Base-by-base conservation (phyloP, 2,329 filamentous ascomycete genomes). In the Fusarium concolor region DNA sequence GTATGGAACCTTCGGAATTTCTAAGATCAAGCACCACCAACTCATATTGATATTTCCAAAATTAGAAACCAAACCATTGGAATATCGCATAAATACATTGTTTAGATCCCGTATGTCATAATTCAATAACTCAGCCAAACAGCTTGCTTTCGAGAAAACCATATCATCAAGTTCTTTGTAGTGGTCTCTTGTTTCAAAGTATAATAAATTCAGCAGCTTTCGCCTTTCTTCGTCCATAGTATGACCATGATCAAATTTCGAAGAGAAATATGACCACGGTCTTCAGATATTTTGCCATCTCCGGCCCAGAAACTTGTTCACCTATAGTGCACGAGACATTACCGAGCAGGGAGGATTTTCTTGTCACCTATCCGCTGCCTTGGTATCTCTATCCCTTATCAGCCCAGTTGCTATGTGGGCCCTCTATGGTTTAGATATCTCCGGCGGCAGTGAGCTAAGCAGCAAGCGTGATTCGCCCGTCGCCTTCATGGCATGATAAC, bases 381-480 rank as follows among this genome's bases (percentile, higher is more conserved):
- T 49, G 33, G 39, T 52, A 62, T 69, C 52, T 58, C 51, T 33
- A 69, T 59, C 52, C 47, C 66, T 68, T 68, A 68, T 68, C 66
- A 63, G 61, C 39, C 33, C 56, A 66, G 45, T 38, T 52, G 22
- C 28, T 12, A 33, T 45, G 72, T 67, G 72, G 66, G 46, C 49
- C 72, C 51, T 39, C 43, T 15, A 53, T 57, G 72, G 47, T 72
- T 71, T 52, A 57, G 49, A 70, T 65, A 74, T 74, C 72, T 74
- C 72, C 72, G 72, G 71, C 29, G 38, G 53, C 47, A 56, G 64
- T 67, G 53, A 29, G 22, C 62, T 63, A 67, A 71, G 66, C 67
- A 68, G 56, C 50, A 44, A 50, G 49, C 39, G n/a, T 75, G 73
- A 75, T 75, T 75, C 73, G 73, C 58, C 60, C 57, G 45, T 46